Evolutionary conservation across 208 protist species (phyloP).

Genomic region (Trypanosoma avium): DNA sequence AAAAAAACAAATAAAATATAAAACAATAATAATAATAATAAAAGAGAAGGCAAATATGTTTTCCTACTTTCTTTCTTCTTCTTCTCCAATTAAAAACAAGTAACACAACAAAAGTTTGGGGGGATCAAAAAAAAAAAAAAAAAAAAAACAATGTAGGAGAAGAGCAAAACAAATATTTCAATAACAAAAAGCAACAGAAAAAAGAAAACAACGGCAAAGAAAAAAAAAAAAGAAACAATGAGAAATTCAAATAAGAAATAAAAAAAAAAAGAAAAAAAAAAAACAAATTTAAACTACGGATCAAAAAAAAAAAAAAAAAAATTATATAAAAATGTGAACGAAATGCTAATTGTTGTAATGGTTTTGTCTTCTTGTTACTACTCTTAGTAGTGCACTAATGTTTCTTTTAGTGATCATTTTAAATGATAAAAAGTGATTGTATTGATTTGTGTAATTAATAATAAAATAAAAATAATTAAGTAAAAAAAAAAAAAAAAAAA

Average conservation of each 20-base stretch:
- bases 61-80: too few relatives aligned
- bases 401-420: background rate
- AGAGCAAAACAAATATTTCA: background rate
- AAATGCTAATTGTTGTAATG: background rate
- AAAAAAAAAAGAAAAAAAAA: slow-evolving; percentile 1
- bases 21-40: too few relatives aligned
- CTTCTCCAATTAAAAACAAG: too few relatives aligned
- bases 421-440: background rate
- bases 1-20: too few relatives aligned
- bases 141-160: background rate
- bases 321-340: slow-evolving; percentile 9
- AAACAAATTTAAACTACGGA: background rate
- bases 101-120: background rate
- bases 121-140: background rate
- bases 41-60: too few relatives aligned
- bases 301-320: background rate
- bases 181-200: background rate
- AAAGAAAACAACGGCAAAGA: too few relatives aligned
- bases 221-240: slow-evolving; percentile 2
- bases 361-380: background rate
- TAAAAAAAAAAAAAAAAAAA: too few relatives aligned
- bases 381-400: background rate
- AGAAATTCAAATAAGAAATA: background rate
- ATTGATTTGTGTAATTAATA: background rate
- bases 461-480: background rate